Percentiles rank a stretch among this genome's conserved stretches.
Evolutionary conservation across 352 stramenopile species (phyloP).

Genomic region (Phytopythium kandeliae): DNA sequence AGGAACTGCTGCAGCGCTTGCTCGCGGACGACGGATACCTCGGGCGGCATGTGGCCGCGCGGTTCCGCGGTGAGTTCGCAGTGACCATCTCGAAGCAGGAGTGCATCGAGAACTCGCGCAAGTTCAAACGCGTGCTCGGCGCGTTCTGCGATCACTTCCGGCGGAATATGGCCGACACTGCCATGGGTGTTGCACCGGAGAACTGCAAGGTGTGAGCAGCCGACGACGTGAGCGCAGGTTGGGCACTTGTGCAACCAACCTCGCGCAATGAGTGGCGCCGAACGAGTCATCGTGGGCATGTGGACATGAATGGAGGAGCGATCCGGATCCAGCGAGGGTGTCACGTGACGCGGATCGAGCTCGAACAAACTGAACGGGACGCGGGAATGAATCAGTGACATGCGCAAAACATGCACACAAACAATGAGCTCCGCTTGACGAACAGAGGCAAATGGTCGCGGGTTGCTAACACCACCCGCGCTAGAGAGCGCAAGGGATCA

Average conservation of each 20-base stretch:
- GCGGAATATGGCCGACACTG: slow-evolving; percentile 28
- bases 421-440: not conserved
- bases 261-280: not conserved
- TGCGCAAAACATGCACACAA: not conserved
- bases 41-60: slow-evolving; percentile 46
- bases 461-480: not conserved
- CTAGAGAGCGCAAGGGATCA: not conserved
- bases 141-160: slow-evolving; percentile 79
- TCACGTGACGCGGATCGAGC: too few species aligned
- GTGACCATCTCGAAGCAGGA: slow-evolving; percentile 49
- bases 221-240: too few species aligned
- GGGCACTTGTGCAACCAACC: not conserved
- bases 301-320: not conserved
- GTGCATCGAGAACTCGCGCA: slow-evolving; percentile 69
- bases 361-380: not conserved
- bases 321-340: too few species aligned
- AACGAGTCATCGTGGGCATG: not conserved
- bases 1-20: slow-evolving; percentile 54
- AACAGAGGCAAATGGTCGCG: not conserved
- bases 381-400: not conserved
- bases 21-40: slow-evolving; percentile 56
- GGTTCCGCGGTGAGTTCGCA: slow-evolving; percentile 50
- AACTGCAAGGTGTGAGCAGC: slow-evolving; percentile 4
- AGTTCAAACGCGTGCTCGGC: slow-evolving; percentile 71
- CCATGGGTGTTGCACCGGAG: slow-evolving; percentile 4